Evolutionary conservation across 306 rosid genomes (phyloP), one percentile per base, ranked within the genome.

Genomic region (Medicago truncatula): DNA sequence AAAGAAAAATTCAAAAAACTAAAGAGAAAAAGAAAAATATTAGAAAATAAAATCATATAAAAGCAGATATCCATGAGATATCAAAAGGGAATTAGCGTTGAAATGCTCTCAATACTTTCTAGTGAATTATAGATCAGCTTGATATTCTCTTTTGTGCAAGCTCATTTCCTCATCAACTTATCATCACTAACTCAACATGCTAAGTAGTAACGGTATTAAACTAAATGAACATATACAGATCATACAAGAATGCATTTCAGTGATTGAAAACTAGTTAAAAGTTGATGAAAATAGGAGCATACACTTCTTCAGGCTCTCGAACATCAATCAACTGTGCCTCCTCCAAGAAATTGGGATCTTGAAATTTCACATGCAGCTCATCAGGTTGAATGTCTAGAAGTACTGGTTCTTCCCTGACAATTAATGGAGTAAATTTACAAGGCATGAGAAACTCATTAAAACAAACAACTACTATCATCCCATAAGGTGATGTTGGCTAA

Each of bases 261-360:
- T 9, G 47, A 49, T 76, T 77, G 65, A 36, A 76, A 70, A 73
- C 15, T 75, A 52, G 54, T 56, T 36, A 74, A 78, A 50, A 54
- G 38, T 39, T 76, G 13, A 71, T 41, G 73, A 21, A 76, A 74
- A 60, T 67, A 63, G 43, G 31, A 69, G 49, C 93, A 63, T 93
- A 91, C 98, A 93, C 98, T 93, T 93, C 97, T 3, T 85, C 96
- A 69, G 98, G 97, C 79, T 91, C 96, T 77, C 96, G 95, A 76
- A 91, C 98, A 76, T 91, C 96, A 85, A 91, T 86, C 59, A 91
- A 80, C 58, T 90, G 96, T 65, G 96, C 96, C 86, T 86, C 97
- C 21, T 91, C 88, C 71, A 81, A 36, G 65, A 94, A 94, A 76
- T 59, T 82, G 40, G 89, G 90, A 89, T 88, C 94, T 87, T 88